Conservation (phyloP, 345 rosid species). For the Eucalyptus microcorys region DNA sequence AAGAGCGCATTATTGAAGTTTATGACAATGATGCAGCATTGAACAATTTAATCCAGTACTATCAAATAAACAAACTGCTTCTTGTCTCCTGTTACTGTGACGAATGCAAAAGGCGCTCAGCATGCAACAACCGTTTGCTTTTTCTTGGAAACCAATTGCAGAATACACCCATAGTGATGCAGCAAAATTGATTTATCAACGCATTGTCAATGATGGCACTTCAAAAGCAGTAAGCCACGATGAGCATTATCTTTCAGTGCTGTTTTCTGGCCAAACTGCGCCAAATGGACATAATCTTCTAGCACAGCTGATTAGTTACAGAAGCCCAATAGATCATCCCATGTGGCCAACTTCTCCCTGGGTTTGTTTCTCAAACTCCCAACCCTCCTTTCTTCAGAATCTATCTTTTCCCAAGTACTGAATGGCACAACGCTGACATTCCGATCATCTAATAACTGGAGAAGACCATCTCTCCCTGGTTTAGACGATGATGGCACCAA, state of each 20-base stretch:
- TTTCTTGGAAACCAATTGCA: neutral
- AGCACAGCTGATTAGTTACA: neutral
- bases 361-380: constrained; percentile 53
- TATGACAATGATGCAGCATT: neutral
- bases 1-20: neutral
- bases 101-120: neutral
- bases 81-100: neutral
- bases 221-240: neutral
- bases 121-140: neutral
- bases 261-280: rapidly evolving
- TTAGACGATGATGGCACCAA: constrained; percentile 14
- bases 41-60: neutral
- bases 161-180: neutral
- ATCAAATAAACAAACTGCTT: neutral
- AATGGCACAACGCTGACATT: constrained; percentile 34
- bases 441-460: constrained; percentile 33
- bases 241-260: neutral
- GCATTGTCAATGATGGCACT: neutral
- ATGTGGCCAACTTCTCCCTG: constrained; percentile 51
- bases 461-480: constrained; percentile 66
- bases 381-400: constrained; percentile 52
- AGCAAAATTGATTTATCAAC: neutral
- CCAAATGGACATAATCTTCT: neutral
- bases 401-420: constrained; percentile 70
- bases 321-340: constrained; percentile 37